Evolutionary conservation across 192 early-diverging fungal species (phyloP), one percentile per base, ranked within the genome.

Genomic region (Dispira parvispora): DNA sequence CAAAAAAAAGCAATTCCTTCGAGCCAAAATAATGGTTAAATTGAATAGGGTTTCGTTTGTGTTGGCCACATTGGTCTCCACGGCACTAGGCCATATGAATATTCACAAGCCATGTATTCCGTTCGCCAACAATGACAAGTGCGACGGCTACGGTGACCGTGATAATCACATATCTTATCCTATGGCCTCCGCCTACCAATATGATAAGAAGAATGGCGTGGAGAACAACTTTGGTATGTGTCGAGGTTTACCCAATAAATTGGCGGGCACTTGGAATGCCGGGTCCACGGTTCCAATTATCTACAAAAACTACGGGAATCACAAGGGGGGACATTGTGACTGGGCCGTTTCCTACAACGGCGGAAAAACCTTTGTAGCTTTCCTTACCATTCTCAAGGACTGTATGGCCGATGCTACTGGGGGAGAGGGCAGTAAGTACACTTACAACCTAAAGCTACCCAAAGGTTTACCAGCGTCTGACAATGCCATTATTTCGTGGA

Each of bases 321-420:
- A 80, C 58, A 73, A 68, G 8, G 79, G 79, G 10, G 82, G 82
- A 2, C 82, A 83, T 65, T 76, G 76, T 49, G 71, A 81, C 65
- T 81, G 81, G 63, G 70, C 79, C 13, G 62, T 83, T 26, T 80
- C 78, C 26, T 77, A 73, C 57, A 79, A 83, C 54, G 73, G 69
- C 25, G 77, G 72, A 45, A 67, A 78, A 49, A 75, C 71, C 2
- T 78, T 73, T 63, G 79, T 73, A 16, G 79, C 79, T 3, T 47
- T 83, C 3, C 71, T 75, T 49, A 64, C 75, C 50, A 74, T 74
- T 23, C 66, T 80, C 16, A 43, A 72, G 28, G 56, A 77, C 63
- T 78, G 75, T 56, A 65, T 83, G 57, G 58, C 62, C 43, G 61
- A 62, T 43, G 64, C 60, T 3, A 11, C 11, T 18, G 18, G 18